Evolutionary conservation across 1,284 basidiomycete genomes (phyloP), one percentile per base, ranked within the genome.

Genomic region (Boletus smithii): DNA sequence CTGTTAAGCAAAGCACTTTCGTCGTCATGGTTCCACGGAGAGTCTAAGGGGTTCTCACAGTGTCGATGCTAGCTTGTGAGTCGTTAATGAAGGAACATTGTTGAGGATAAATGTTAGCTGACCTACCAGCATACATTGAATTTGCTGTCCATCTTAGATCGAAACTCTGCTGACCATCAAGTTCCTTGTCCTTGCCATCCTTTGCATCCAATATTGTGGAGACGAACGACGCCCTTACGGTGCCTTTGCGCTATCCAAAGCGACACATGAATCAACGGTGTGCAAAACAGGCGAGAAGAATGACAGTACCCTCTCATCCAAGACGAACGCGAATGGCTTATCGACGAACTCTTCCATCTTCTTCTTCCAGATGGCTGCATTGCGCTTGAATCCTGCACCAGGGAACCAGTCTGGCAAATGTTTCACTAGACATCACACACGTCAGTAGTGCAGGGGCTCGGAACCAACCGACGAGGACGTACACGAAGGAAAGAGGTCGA

Each of bases 91-190:
- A 43, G 5, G n/a, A n/a, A 14, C 7, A 16, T 8, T 31, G n/a
- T 11, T 3, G 7, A 31, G 30, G 8, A 31, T 31, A 31, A 31
- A n/a, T 16, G 30, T 16, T 13, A 6, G 5, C 27, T 8, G 7
- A 44, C 63, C 46, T 55, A 59, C 70, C 72, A 17, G 73, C 69
- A 57, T 83, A 87, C 80, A 86, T 84, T n/a, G 82, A 84, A 60
- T 85, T 85, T 6, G 84, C 84, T 2, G 80, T 77, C 80, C 81
- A 83, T 51, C 80, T 79, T 41, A 87, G 68, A 52, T 86, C 83
- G 50, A 80, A 79, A 53, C 83, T 79, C 29, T 73, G 67, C 35
- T 73, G 64, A 4, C 56, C 53, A 29, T 68, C 61, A 4, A 63
- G 32, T 6, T 40, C 42, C 23, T 55, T 60, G 23, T 56, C 53